These are phyloP conservation scores for Nephelium lappaceum DNA, from an alignment of 345 rosid genomes.

Conservation along the genomic window DNA sequence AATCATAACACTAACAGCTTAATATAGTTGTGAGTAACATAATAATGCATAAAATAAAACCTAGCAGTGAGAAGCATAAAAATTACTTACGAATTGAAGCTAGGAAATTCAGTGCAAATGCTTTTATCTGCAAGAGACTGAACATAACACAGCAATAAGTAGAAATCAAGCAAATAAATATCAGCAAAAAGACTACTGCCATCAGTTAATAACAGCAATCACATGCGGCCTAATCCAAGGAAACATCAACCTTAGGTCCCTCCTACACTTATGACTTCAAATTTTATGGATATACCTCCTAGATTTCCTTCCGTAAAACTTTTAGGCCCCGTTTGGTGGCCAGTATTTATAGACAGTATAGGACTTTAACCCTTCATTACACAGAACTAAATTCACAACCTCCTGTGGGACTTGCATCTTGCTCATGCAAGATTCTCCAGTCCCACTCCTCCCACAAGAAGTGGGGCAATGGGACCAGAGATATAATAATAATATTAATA, in stretches of 20 bases:
- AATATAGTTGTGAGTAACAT: constrained; percentile 1
- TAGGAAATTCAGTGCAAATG: constrained; percentile 68
- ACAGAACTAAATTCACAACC: not conserved
- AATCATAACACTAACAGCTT: not conserved
- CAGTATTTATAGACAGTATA: not conserved
- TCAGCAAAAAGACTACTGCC: not conserved
- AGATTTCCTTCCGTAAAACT: not conserved
- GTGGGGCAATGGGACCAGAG: not conserved
- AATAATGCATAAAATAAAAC: constrained; percentile 14
- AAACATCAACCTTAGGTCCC: not conserved
- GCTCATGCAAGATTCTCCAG: not conserved
- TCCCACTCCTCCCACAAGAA: not conserved
- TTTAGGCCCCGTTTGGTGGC: not conserved
- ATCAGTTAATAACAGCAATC: not conserved
- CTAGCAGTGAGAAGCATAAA: constrained; percentile 19
- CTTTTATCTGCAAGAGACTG: constrained; percentile 73
- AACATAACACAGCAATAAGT: constrained; percentile 30
- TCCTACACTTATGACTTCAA: not conserved
- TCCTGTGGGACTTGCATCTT: not conserved
- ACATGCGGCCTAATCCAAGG: not conserved
- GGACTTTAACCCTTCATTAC: not conserved
- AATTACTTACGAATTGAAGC: constrained; percentile 65
- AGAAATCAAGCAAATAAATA: constrained; percentile 19
- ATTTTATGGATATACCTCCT: not conserved
- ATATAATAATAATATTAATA: not conserved